Evolutionary conservation across 148 eudicot species (phyloP).

Genomic region (Camellia granthamiana): DNA sequence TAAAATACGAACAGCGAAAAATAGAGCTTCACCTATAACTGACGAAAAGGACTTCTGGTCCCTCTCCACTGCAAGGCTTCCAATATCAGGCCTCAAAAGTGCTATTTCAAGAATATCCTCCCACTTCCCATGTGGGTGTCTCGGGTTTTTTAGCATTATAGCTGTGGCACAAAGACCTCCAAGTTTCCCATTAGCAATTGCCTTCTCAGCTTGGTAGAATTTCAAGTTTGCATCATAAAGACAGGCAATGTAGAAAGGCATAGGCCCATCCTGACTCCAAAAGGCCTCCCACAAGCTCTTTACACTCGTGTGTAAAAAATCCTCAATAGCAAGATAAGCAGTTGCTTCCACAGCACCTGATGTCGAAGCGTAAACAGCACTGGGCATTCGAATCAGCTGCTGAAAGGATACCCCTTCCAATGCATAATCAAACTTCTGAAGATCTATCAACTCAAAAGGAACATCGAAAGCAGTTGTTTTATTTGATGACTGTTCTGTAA

Average conservation of each 20-base stretch:
- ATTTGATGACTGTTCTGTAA: slow-evolving; percentile 38
- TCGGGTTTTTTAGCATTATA: slow-evolving; percentile 68
- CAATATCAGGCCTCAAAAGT: slow-evolving; percentile 66
- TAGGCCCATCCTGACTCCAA: slow-evolving; percentile 68
- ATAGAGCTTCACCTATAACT: slow-evolving; percentile 73
- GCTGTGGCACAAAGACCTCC: slow-evolving; percentile 76
- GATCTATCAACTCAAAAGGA: slow-evolving; percentile 88
- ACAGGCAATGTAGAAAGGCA: slow-evolving; percentile 72
- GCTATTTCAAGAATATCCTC: slow-evolving; percentile 82
- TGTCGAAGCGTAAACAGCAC: slow-evolving; percentile 75
- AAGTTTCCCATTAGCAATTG: slow-evolving; percentile 74
- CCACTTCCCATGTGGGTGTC: slow-evolving; percentile 95
- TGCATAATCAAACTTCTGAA: slow-evolving; percentile 93
- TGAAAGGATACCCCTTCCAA: slow-evolving; percentile 84
- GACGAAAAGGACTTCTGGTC: slow-evolving; percentile 48
- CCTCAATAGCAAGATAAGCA: slow-evolving; percentile 79
- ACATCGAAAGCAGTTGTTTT: slow-evolving; percentile 49
- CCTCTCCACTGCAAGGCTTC: slow-evolving; percentile 46
- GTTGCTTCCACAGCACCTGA: slow-evolving; percentile 69
- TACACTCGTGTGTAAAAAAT: slow-evolving; percentile 81
- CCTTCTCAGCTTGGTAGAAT: slow-evolving; percentile 86
- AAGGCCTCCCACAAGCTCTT: slow-evolving; percentile 92
- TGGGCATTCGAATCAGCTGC: slow-evolving; percentile 94
- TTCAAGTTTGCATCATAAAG: slow-evolving; percentile 56
- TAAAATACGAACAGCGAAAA: slow-evolving; percentile 69